Base-by-base conservation (phyloP, 371 early-diverging fungal genomes). In the Syncephalis plumigaleata region DNA sequence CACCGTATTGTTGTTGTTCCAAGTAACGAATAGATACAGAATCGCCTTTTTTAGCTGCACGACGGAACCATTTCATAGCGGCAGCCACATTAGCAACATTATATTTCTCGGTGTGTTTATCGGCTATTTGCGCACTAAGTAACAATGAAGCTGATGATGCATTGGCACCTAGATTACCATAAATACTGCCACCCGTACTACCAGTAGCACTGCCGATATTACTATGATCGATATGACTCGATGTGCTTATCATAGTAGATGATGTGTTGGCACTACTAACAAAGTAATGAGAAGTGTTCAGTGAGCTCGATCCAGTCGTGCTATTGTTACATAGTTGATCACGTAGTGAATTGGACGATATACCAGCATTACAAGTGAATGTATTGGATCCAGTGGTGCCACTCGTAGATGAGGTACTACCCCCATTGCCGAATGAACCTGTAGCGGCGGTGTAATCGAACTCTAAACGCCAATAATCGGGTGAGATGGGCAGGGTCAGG, bases 31-130 rank as follows among this genome's bases (percentile, higher is more conserved):
- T 51, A 17, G 65, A 59, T 42, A 65, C 59, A 36, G 55, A 51
- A 50, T 65, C 65, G 8, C 65, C 65, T 25, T 65, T 62, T 0
- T 55, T 57, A 0, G 65, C 65, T 3, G 65, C 65, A 26, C 55
- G 40, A 7, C 47, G 47, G 39, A 65, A 65, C 65, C 65, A 65
- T 46, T 62, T 56, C 54, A 65, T 55, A 3, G 65, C 65, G 3
- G 65, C 57, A 0, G 65, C 60, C 3, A 65, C 53, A 36, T 60
- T 65, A 44, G 61, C 58, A 0, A 60, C 57, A 21, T 65, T 60
- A 46, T 57, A 65, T 47, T 65, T 65, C 21, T 58, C 59, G 15
- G 22, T 40, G 31, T 7, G 11, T 31, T 31, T 31, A 31, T 31
- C 31, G 31, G 31, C 37, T 21, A 21, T 46, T 31, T 37, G 48